phyloP scores from a whole-genome alignment of 495 filamentous ascomycete species.

The Sordaria brevicollis region DNA sequence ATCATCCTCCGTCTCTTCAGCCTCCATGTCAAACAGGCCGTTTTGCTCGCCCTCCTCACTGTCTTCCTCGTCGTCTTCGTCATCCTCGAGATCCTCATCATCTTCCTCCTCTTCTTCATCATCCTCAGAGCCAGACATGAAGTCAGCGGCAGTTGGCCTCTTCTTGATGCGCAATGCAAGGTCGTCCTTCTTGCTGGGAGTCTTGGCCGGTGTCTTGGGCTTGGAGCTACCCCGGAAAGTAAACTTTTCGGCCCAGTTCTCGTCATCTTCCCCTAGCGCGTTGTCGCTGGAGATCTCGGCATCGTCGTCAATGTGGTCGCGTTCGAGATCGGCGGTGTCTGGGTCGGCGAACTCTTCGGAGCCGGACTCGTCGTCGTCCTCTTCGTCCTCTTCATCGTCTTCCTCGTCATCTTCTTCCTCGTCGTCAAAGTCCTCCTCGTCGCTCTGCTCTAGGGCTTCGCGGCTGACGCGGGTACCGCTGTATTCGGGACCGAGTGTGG shows the following conservation, averaged over 20 bases:
- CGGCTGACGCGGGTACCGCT: constrained; percentile 69
- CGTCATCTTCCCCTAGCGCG: constrained; percentile 49
- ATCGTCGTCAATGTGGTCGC: constrained; percentile 39
- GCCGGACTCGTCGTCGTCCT: constrained; percentile 18
- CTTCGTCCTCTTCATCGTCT: constrained; percentile 21
- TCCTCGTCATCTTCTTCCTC: constrained; percentile 31
- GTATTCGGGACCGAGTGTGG: constrained; percentile 69
- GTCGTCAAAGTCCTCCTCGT: constrained; percentile 26
- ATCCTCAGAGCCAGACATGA: constrained; percentile 36
- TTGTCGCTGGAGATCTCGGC: constrained; percentile 53
- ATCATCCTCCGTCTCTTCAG: constrained; percentile 16
- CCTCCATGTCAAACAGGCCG: not conserved
- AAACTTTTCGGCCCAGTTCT: constrained; percentile 37
- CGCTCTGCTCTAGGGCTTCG: constrained; percentile 46
- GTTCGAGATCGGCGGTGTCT: constrained; percentile 35
- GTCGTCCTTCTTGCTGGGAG: constrained; percentile 9
- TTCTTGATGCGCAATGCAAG: constrained; percentile 11
- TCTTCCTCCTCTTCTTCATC: constrained; percentile 13
- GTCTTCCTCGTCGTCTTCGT: constrained; percentile 17
- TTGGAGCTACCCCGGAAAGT: constrained; percentile 45
- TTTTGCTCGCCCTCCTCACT: constrained; percentile 21
- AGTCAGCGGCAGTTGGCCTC: constrained; percentile 39
- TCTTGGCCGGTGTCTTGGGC: constrained; percentile 18
- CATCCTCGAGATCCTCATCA: constrained; percentile 15
- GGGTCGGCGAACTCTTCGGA: constrained; percentile 37